Evolutionary conservation across 1,284 basidiomycete species (phyloP).

Genomic region (Boletus mariae): DNA sequence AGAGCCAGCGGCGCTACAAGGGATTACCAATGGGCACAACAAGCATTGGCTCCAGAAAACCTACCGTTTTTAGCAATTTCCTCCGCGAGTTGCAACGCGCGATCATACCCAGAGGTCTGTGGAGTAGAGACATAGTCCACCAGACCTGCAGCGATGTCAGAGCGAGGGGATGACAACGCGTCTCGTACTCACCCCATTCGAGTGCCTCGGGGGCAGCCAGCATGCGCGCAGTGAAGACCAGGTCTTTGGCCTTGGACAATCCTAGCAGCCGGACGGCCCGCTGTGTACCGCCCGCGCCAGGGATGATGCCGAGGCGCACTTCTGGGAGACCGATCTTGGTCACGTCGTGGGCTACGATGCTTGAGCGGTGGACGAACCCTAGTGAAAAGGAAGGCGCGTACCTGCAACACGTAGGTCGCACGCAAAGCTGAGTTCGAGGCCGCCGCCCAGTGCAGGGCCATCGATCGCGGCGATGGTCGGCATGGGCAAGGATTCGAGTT

Average conservation of each 20-base stretch:
- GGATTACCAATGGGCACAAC: background rate
- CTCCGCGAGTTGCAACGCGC: conserved; percentile 61
- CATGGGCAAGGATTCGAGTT: conserved; percentile 77
- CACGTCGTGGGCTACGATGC: conserved; percentile 45
- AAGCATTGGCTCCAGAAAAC: conserved; percentile 12
- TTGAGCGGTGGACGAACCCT: background rate
- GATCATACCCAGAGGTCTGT: conserved; percentile 58
- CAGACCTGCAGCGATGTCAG: conserved; percentile 49
- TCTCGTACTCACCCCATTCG: conserved; percentile 58
- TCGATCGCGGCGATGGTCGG: conserved; percentile 93
- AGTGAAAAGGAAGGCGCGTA: conserved; percentile 26
- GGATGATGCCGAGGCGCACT: conserved; percentile 85
- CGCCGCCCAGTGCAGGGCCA: conserved; percentile 89
- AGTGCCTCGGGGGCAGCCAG: conserved; percentile 65
- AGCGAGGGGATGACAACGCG: background rate
- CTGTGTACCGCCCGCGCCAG: conserved; percentile 93
- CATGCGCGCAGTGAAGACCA: conserved; percentile 67
- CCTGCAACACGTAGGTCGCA: conserved; percentile 88
- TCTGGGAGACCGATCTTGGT: conserved; percentile 75
- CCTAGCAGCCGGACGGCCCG: conserved; percentile 82
- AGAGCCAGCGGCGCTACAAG: conserved; percentile 80
- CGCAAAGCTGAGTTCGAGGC: conserved; percentile 81
- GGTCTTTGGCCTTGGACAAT: conserved; percentile 79
- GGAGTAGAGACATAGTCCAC: conserved; percentile 74
- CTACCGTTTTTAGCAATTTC: conserved; percentile 70